These are phyloP conservation scores for Claviceps purpurea DNA, from an alignment of 2,329 filamentous ascomycete genomes.

Conservation along the genomic window DNA sequence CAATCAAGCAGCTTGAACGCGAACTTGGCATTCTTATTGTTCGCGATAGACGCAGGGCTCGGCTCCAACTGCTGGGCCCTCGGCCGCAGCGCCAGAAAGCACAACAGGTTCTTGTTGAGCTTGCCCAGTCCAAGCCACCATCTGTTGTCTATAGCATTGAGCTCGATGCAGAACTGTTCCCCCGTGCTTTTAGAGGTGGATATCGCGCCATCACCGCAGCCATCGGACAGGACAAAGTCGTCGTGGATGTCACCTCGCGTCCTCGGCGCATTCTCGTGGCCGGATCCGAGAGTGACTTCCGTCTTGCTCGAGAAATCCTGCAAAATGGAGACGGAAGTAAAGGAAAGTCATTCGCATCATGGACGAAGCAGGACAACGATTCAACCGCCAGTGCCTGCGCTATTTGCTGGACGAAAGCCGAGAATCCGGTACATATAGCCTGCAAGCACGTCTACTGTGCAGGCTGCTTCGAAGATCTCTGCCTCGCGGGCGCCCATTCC, in stretches of 20 bases:
- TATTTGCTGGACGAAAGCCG: constrained; percentile 24
- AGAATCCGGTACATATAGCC: constrained; percentile 18
- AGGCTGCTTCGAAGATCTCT: constrained; percentile 25
- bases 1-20: neutral
- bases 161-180: constrained; percentile 14
- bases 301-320: constrained; percentile 2
- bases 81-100: neutral
- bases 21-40: neutral
- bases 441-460: constrained; percentile 30
- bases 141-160: constrained; percentile 10
- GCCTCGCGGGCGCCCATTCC: constrained; percentile 6
- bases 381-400: constrained; percentile 13
- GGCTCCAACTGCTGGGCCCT: neutral
- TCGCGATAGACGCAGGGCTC: neutral
- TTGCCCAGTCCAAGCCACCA: neutral
- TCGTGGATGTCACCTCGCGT: constrained; percentile 19
- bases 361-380: neutral
- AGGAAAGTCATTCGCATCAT: neutral
- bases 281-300: constrained; percentile 9
- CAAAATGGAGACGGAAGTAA: neutral
- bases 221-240: constrained; percentile 16
- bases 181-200: constrained; percentile 20
- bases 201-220: constrained; percentile 14
- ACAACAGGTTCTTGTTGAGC: neutral
- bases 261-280: constrained; percentile 17